A percentile compares a stretch with the other conserved stretches of the same genome.
These are phyloP conservation scores for Botrytis hyacinthi DNA, from an alignment of 2,329 filamentous ascomycete species.

Conservation along the genomic window DNA sequence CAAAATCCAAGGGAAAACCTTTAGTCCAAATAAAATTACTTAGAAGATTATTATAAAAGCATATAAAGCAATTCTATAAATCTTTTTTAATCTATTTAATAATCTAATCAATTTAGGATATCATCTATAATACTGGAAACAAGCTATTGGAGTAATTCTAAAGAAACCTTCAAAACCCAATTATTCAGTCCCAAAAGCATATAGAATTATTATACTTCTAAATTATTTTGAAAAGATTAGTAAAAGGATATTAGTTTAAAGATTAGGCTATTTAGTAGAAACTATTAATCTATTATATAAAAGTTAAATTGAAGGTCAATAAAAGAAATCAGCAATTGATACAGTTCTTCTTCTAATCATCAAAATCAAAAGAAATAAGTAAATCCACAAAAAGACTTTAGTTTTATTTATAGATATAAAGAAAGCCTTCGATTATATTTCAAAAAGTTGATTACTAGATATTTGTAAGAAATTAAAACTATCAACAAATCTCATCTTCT, in stretches of 20 bases:
- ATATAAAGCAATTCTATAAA: background rate
- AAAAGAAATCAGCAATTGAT: constrained; percentile 22
- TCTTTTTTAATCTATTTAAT: background rate
- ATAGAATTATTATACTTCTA: background rate
- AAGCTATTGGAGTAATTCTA: background rate
- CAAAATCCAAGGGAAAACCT: background rate
- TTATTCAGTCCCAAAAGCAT: background rate
- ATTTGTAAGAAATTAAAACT: constrained; percentile 2
- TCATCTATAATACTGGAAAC: background rate
- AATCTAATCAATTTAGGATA: background rate
- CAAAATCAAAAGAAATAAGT: background rate
- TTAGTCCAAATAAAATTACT: background rate
- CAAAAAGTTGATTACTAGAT: constrained; percentile 14
- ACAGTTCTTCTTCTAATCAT: background rate
- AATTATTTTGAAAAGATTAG: constrained; percentile 8
- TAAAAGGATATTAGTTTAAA: constrained; percentile 10
- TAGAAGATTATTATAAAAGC: background rate
- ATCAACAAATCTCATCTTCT: background rate
- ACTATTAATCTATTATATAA: constrained; percentile 8
- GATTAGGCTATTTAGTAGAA: constrained; percentile 19
- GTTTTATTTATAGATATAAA: constrained; percentile 19
- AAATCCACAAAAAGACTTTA: background rate
- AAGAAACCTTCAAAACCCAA: background rate
- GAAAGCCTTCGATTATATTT: constrained; percentile 12
- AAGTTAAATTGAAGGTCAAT: background rate